Conservation (phyloP, 2,329 filamentous ascomycete genomes). For the Fusarium sp. region DNA sequence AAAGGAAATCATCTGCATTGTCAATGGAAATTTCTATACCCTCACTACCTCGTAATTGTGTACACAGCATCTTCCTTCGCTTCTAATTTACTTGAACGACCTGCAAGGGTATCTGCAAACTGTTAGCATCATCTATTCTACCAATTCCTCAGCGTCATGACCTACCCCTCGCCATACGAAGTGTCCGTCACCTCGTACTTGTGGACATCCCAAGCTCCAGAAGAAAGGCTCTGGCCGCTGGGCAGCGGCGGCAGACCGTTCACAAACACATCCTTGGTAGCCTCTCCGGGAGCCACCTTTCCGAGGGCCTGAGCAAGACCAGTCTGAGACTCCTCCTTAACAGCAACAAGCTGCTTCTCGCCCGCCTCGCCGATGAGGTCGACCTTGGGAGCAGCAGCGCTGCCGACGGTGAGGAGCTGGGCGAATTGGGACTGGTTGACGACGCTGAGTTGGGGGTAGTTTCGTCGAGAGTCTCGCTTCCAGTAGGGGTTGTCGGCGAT, state of each 20-base stretch:
- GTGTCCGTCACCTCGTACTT: conserved; percentile 71
- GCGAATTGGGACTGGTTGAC: conserved; percentile 87
- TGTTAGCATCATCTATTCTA: conserved; percentile 31
- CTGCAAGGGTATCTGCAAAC: conserved; percentile 67
- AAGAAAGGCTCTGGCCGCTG: conserved; percentile 66
- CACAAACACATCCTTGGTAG: conserved; percentile 71
- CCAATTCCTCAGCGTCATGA: conserved; percentile 36
- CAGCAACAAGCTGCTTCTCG: conserved; percentile 72
- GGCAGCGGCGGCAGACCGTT: conserved; percentile 88
- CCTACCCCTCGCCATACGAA: conserved; percentile 74
- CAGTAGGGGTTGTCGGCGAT: conserved; percentile 64
- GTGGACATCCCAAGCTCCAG: conserved; percentile 69
- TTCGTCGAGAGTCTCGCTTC: conserved; percentile 87
- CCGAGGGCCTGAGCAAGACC: conserved; percentile 78
- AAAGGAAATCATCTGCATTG: conserved; percentile 43
- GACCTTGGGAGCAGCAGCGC: conserved; percentile 78
- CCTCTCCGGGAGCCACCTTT: conserved; percentile 57
- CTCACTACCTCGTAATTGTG: conserved; percentile 43
- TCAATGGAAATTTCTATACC: conserved; percentile 45
- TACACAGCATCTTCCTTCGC: conserved; percentile 41
- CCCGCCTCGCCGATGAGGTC: conserved; percentile 74
- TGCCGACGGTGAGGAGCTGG: conserved; percentile 83
- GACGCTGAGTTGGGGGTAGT: conserved; percentile 80
- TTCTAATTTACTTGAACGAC: conserved; percentile 60
- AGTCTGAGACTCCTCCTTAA: conserved; percentile 76